A percentile compares a stretch with the other conserved stretches of the same genome.
Evolutionary conservation across 768 basidiomycete species (phyloP).

Genomic region (Suillus sp.): DNA sequence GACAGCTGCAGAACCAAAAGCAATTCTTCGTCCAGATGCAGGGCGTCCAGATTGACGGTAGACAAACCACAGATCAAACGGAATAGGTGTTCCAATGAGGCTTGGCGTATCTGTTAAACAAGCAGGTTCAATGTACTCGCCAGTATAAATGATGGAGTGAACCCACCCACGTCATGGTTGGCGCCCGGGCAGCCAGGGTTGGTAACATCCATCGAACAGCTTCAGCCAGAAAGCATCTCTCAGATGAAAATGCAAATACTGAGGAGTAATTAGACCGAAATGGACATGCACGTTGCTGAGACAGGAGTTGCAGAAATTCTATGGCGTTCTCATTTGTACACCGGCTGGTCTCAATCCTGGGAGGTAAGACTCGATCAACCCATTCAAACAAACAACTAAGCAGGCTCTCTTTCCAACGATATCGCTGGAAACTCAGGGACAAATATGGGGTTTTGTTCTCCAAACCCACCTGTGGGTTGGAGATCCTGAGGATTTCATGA

Average conservation of each 20-base stretch:
- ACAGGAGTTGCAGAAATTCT: too few relatives aligned
- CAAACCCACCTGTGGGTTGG: constrained; percentile 1
- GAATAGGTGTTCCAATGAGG: not conserved
- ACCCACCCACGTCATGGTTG: not conserved
- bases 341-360: not conserved
- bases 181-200: not conserved
- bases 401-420: not conserved
- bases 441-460: not conserved
- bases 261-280: too few relatives aligned
- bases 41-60: not conserved
- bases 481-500: not conserved
- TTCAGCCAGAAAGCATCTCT: not conserved
- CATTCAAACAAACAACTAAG: not conserved
- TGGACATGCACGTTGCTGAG: too few relatives aligned
- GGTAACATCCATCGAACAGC: not conserved
- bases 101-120: not conserved
- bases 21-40: not conserved
- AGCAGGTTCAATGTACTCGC: not conserved
- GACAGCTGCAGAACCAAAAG: not conserved
- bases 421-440: not conserved
- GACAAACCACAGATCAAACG: not conserved
- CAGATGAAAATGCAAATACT: too few relatives aligned
- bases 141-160: not conserved
- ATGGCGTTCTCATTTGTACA: not conserved
- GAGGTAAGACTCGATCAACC: not conserved